A percentile compares a stretch with the other conserved stretches of the same genome.
Evolutionary conservation across 2,329 filamentous ascomycete genomes (phyloP).

Genomic region (Xylariaceae sp.): DNA sequence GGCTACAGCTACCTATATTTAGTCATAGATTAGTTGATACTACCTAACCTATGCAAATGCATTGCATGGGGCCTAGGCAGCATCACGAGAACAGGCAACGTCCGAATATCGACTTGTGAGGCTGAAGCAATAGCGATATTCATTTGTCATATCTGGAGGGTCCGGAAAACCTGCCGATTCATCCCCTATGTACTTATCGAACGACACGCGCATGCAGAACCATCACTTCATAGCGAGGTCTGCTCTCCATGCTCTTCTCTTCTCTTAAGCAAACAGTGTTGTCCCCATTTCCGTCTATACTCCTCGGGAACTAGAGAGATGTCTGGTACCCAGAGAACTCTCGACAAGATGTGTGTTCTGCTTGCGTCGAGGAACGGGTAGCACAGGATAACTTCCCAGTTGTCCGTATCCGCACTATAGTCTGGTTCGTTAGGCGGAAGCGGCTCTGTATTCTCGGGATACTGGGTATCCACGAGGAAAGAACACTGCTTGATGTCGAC

Average conservation of each 20-base stretch:
- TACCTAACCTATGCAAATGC: too few species aligned
- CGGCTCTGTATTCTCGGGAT: conserved; percentile 49
- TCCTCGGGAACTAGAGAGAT: conserved; percentile 61
- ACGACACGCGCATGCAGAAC: neutral
- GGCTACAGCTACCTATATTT: too few species aligned
- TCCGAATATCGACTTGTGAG: neutral
- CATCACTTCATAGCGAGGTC: neutral
- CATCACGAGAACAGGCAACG: neutral
- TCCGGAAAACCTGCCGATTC: neutral
- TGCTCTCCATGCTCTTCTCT: conserved; percentile 30
- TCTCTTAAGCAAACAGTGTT: conserved; percentile 75
- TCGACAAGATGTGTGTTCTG: conserved; percentile 65
- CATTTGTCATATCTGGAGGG: neutral
- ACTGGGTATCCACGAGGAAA: conserved; percentile 84
- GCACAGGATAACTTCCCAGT: conserved; percentile 75
- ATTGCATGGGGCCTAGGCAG: neutral
- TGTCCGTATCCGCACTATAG: conserved; percentile 65
- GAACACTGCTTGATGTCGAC: conserved; percentile 68
- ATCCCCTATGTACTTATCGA: neutral
- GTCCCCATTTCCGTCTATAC: conserved; percentile 73
- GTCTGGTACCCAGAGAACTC: conserved; percentile 78
- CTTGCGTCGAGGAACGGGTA: conserved; percentile 74
- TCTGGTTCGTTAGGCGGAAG: conserved; percentile 69
- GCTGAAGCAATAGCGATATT: neutral
- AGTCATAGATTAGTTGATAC: too few species aligned